Evolutionary conservation across 1,284 basidiomycete species (phyloP).

Genomic region (Pascua guehoae): DNA sequence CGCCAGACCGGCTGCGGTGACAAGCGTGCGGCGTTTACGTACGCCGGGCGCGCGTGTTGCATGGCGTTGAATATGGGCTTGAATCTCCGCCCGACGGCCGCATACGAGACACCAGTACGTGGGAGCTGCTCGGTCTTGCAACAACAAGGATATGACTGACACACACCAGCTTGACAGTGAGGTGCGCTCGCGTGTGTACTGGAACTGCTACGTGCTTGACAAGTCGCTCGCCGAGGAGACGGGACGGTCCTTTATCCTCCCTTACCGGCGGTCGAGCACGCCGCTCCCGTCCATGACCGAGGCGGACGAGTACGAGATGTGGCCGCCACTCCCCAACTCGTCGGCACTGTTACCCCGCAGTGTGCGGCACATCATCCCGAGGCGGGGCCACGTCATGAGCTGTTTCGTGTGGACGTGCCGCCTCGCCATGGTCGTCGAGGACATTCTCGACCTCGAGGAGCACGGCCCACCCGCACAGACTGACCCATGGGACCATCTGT

Average conservation of each 20-base stretch:
- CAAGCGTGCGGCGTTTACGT: slow-evolving; percentile 47
- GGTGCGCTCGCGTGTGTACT: slow-evolving; percentile 47
- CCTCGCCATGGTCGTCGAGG: slow-evolving; percentile 42
- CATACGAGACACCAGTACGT: slow-evolving; percentile 31
- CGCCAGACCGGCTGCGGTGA: slow-evolving; percentile 51
- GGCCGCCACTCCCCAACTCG: slow-evolving; percentile 38
- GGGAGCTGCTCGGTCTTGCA: slow-evolving; percentile 26
- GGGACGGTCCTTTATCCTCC: slow-evolving; percentile 48
- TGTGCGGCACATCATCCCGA: slow-evolving; percentile 27
- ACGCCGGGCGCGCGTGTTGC: slow-evolving; percentile 45
- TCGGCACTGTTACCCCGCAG: slow-evolving; percentile 19
- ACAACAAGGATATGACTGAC: not conserved
- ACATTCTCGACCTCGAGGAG: slow-evolving; percentile 38
- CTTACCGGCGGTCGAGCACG: slow-evolving; percentile 44
- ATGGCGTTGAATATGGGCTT: slow-evolving; percentile 51
- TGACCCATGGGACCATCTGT: slow-evolving; percentile 4
- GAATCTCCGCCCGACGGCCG: slow-evolving; percentile 33
- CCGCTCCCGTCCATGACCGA: slow-evolving; percentile 48
- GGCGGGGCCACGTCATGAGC: slow-evolving; percentile 33
- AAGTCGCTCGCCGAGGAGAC: slow-evolving; percentile 51
- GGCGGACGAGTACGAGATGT: slow-evolving; percentile 49
- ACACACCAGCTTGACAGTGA: slow-evolving; percentile 34
- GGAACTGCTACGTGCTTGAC: slow-evolving; percentile 51
- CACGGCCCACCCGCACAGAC: slow-evolving; percentile 17
- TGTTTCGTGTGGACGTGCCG: slow-evolving; percentile 43